These are phyloP conservation scores for Ophidiomyces ophidiicola DNA, from an alignment of 2,329 filamentous ascomycete genomes.

Conservation along the genomic window DNA sequence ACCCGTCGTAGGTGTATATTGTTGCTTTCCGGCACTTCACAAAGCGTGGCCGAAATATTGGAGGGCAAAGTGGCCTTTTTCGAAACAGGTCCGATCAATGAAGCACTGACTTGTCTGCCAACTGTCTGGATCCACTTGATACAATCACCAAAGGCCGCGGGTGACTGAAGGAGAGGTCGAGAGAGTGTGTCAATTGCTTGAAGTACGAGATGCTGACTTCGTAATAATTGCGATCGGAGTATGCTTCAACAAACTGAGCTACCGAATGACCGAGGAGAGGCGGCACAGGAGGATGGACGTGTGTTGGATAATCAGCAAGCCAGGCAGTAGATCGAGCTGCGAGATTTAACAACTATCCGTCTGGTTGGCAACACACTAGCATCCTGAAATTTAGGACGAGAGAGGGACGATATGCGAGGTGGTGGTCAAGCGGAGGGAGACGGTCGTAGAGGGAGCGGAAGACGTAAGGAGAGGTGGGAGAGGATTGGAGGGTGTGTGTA, in stretches of 20 bases:
- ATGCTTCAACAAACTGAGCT: too few species aligned
- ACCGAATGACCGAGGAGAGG: too few species aligned
- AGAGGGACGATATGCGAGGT: background rate
- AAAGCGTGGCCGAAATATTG: too few species aligned
- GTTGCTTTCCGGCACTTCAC: too few species aligned
- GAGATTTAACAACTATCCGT: constrained; percentile 6
- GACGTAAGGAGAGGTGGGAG: constrained; percentile 1
- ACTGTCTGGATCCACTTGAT: constrained; percentile 6
- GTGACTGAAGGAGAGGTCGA: background rate
- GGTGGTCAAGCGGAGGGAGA: background rate
- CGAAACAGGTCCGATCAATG: background rate
- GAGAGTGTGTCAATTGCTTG: background rate
- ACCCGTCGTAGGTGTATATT: too few species aligned
- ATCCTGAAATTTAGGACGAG: constrained; percentile 3
- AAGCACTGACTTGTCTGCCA: constrained; percentile 10
- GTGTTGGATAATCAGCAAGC: background rate
- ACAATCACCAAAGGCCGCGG: background rate
- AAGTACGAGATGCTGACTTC: background rate
- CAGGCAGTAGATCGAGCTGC: constrained; percentile 7
- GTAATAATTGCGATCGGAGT: background rate
- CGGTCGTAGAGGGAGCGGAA: background rate
- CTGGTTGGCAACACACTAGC: constrained; percentile 7
- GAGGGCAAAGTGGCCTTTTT: too few species aligned
- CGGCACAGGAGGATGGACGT: background rate
- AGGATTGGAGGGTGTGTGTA: constrained; percentile 23